Conservation (phyloP, 352 stramenopile genomes). For the Blastocystis hominis region DNA sequence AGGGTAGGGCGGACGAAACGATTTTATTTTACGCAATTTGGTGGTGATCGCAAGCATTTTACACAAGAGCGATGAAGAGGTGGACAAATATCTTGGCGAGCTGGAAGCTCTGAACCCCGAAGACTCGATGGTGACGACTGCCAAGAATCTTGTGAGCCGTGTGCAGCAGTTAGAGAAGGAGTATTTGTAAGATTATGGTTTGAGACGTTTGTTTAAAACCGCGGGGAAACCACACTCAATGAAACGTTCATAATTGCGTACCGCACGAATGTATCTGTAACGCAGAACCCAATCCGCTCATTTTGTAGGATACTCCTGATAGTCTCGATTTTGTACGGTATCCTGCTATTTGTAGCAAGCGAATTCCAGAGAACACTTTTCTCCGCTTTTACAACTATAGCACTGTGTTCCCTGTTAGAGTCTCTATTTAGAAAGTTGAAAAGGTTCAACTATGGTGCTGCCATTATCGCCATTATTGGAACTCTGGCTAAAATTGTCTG, state of each 20-base stretch:
- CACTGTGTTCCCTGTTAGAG: not conserved
- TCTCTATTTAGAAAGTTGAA: not conserved
- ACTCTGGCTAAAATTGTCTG: not conserved
- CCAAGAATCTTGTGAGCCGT: slow-evolving; percentile 10
- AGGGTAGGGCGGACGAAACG: not conserved
- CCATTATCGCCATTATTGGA: not conserved
- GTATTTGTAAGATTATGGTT: not conserved
- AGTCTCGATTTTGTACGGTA: slow-evolving; percentile 22
- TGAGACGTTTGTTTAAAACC: not conserved
- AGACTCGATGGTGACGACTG: slow-evolving; percentile 16
- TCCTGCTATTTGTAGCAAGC: not conserved
- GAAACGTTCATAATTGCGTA: not conserved
- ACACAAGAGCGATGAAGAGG: slow-evolving; percentile 20
- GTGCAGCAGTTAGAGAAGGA: slow-evolving; percentile 41
- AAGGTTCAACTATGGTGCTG: not conserved
- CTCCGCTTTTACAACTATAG: not conserved
- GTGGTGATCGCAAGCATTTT: slow-evolving; percentile 28
- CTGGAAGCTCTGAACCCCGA: slow-evolving; percentile 9
- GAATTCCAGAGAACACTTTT: not conserved
- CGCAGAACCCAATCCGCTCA: not conserved
- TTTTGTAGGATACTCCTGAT: not conserved
- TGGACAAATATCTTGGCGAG: slow-evolving; percentile 39
- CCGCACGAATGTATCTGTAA: too few species aligned
- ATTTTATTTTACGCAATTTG: slow-evolving; percentile 4
- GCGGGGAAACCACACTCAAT: not conserved